Evolutionary conservation across 805 yeast genomes (phyloP).

Genomic region (Saccharomycopsis lassenensis): DNA sequence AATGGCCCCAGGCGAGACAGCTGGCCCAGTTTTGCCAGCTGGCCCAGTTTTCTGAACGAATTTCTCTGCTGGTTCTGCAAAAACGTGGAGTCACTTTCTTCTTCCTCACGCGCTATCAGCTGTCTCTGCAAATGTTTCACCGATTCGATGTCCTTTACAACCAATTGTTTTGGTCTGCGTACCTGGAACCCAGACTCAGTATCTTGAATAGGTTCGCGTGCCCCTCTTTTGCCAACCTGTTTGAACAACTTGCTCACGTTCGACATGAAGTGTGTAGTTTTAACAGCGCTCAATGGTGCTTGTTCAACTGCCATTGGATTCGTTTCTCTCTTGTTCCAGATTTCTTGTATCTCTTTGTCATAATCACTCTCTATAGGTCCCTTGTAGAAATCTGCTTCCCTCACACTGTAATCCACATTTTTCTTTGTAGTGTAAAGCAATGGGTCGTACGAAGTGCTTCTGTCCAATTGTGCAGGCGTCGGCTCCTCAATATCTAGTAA

Average conservation of each 20-base stretch:
- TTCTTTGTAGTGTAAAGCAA: conserved; percentile 12
- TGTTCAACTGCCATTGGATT: too few species aligned
- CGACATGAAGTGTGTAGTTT: background rate
- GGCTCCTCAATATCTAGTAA: too few species aligned
- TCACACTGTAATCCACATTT: conserved; percentile 40
- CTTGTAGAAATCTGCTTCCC: conserved; percentile 47
- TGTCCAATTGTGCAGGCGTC: too few species aligned
- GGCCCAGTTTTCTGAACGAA: too few species aligned
- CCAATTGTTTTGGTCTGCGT: conserved; percentile 22
- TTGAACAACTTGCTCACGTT: conserved; percentile 5
- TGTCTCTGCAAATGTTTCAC: too few species aligned
- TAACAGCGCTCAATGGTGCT: too few species aligned
- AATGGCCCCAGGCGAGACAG: too few species aligned
- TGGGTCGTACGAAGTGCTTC: conserved; percentile 1
- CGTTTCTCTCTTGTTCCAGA: conserved; percentile 40
- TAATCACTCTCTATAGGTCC: conserved; percentile 24
- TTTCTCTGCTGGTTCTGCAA: too few species aligned
- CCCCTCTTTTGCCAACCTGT: conserved; percentile 1
- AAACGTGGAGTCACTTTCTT: too few species aligned
- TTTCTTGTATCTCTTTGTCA: conserved; percentile 39
- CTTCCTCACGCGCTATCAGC: too few species aligned
- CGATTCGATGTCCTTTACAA: conserved; percentile 7
- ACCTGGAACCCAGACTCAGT: conserved; percentile 23
- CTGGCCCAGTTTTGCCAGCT: too few species aligned
- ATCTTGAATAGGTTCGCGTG: background rate